Conservation (phyloP, 345 rosid species). For the Citrus cavaleriei region DNA sequence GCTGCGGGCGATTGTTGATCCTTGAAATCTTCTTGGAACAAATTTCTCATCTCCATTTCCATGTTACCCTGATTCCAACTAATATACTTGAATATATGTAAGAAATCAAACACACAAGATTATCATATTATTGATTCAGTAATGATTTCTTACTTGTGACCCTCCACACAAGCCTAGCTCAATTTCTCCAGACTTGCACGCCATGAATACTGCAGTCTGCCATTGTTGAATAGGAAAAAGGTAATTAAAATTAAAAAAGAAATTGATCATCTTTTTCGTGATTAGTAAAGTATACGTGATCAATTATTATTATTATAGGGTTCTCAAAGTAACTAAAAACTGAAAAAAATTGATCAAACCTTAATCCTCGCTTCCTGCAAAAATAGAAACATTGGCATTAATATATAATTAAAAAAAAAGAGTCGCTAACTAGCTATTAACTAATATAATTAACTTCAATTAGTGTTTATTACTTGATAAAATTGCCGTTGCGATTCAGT, state of each 20-base stretch:
- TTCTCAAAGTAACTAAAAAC: background rate
- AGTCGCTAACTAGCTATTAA: too few species aligned
- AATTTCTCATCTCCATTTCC: slow-evolving; percentile 48
- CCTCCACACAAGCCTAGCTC: slow-evolving; percentile 65
- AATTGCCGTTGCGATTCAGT: slow-evolving; percentile 48
- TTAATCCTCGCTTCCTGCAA: slow-evolving; percentile 79
- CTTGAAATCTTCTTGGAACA: slow-evolving; percentile 51
- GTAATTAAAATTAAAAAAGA: background rate
- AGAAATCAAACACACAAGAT: too few species aligned
- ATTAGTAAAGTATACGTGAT: background rate
- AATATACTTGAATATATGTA: too few species aligned
- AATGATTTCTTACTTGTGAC: slow-evolving; percentile 36
- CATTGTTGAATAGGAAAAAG: background rate
- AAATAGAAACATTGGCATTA: slow-evolving; percentile 7
- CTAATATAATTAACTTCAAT: too few species aligned
- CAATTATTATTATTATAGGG: background rate
- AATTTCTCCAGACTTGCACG: slow-evolving; percentile 79
- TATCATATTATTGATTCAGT: background rate
- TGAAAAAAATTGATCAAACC: slow-evolving; percentile 36
- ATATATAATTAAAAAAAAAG: too few species aligned
- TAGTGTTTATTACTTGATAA: slow-evolving; percentile 47
- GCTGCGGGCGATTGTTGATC: slow-evolving; percentile 32
- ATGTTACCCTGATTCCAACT: slow-evolving; percentile 37
- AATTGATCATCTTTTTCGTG: background rate
- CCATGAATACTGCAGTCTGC: slow-evolving; percentile 79